Conservation (phyloP, 345 rosid species). For the Eutrema japonicum region DNA sequence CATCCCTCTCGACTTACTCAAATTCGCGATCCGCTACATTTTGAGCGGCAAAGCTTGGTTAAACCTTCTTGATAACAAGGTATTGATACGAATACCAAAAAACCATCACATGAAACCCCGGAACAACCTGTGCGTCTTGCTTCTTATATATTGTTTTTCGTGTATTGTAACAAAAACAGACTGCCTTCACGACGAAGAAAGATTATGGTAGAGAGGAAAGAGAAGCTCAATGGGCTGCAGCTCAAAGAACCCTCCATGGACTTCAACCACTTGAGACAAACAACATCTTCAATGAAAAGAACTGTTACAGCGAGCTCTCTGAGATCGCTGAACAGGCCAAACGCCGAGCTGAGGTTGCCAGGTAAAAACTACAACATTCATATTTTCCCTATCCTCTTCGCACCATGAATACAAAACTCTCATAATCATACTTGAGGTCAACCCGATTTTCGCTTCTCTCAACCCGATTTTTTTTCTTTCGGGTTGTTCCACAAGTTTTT, state of each 20-base stretch:
- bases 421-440: not conserved
- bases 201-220: conserved; percentile 90
- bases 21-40: conserved; percentile 66
- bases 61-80: conserved; percentile 82
- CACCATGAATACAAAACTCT: conserved; percentile 7
- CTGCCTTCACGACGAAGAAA: conserved; percentile 90
- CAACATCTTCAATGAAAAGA: conserved; percentile 60
- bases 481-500: conserved; percentile 6
- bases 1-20: conserved; percentile 77
- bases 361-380: conserved; percentile 50
- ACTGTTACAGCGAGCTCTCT: conserved; percentile 65
- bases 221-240: conserved; percentile 95
- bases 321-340: conserved; percentile 91
- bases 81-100: conserved; percentile 28
- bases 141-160: not conserved
- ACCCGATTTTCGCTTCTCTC: not conserved
- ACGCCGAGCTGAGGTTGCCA: conserved; percentile 80
- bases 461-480: not conserved
- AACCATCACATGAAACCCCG: not conserved
- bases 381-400: not conserved
- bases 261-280: conserved; percentile 74
- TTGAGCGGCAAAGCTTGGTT: conserved; percentile 91
- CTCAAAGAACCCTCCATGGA: conserved; percentile 92
- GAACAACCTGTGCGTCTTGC: not conserved
- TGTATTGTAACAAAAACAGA: conserved; percentile 47